A percentile compares a stretch with the other conserved stretches of the same genome.
Evolutionary conservation across 345 rosid genomes (phyloP).

Genomic region (Physaria fendleri): DNA sequence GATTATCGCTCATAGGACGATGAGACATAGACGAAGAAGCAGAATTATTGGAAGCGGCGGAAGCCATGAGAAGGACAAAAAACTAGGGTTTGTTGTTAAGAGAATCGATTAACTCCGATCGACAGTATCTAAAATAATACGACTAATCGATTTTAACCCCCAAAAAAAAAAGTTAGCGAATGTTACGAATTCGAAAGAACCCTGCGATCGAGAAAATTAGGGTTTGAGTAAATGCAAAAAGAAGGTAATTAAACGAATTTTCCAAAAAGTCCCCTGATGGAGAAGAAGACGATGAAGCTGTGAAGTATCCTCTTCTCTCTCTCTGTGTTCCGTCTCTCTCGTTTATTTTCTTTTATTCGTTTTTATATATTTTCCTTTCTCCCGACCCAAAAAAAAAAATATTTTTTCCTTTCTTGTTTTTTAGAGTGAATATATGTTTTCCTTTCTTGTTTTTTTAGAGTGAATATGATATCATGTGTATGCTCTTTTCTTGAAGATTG

Average conservation of each 20-base stretch:
- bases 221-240: slow-evolving; percentile 22
- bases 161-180: neutral
- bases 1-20: slow-evolving; percentile 21
- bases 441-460: too few species aligned
- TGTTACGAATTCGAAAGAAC: neutral
- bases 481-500: too few species aligned
- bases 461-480: too few species aligned
- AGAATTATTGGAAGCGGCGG: slow-evolving; percentile 24
- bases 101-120: slow-evolving; percentile 24
- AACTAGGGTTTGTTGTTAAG: slow-evolving; percentile 36
- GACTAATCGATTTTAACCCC: slow-evolving; percentile 13
- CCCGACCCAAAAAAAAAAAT: too few species aligned
- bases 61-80: slow-evolving; percentile 16
- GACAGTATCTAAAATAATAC: slow-evolving; percentile 15
- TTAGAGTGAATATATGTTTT: too few species aligned
- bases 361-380: neutral
- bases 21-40: slow-evolving; percentile 20
- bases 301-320: slow-evolving; percentile 26
- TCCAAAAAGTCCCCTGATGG: slow-evolving; percentile 3
- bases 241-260: neutral
- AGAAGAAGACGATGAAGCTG: slow-evolving; percentile 32
- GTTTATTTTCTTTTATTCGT: neutral
- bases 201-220: neutral
- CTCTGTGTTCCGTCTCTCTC: too few species aligned
- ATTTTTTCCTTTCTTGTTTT: too few species aligned